Evolutionary conservation across 345 rosid genomes (phyloP).

Genomic region (Fremontodendron californicum): DNA sequence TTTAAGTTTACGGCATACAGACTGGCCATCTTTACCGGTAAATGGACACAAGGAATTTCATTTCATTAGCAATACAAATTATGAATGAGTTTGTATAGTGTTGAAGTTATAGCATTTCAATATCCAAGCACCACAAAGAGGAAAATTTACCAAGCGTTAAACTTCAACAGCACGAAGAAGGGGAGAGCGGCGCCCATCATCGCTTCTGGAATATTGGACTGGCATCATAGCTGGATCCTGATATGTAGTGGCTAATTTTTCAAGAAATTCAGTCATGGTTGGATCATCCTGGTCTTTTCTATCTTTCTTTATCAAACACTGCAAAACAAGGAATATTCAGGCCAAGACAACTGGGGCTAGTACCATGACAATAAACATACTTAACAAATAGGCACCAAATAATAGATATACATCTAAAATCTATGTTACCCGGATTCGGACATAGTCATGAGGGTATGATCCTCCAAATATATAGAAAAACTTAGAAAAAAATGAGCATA

Average conservation of each 20-base stretch:
- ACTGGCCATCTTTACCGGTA: neutral
- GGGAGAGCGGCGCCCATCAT: slow-evolving; percentile 37
- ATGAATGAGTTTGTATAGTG: neutral
- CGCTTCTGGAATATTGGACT: slow-evolving; percentile 35
- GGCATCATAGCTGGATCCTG: slow-evolving; percentile 64
- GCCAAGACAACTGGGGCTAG: neutral
- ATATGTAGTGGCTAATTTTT: slow-evolving; percentile 56
- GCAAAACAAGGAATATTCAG: slow-evolving; percentile 31
- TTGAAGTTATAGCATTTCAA: neutral
- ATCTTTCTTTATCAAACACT: slow-evolving; percentile 81
- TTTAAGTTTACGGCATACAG: neutral
- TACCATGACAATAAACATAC: neutral
- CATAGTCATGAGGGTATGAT: no score
- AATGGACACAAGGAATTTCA: neutral
- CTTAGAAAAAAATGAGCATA: no score
- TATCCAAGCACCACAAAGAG: neutral
- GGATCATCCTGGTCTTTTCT: slow-evolving; percentile 57
- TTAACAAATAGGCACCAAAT: neutral
- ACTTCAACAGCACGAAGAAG: slow-evolving; percentile 41
- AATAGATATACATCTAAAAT: neutral
- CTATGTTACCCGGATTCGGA: no score
- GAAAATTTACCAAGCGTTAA: neutral
- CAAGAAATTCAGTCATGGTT: slow-evolving; percentile 51
- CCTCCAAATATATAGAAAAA: no score
- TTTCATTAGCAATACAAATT: neutral